Base-by-base conservation (phyloP, 2,329 filamentous ascomycete species). In the Diaporthe vaccinii region DNA sequence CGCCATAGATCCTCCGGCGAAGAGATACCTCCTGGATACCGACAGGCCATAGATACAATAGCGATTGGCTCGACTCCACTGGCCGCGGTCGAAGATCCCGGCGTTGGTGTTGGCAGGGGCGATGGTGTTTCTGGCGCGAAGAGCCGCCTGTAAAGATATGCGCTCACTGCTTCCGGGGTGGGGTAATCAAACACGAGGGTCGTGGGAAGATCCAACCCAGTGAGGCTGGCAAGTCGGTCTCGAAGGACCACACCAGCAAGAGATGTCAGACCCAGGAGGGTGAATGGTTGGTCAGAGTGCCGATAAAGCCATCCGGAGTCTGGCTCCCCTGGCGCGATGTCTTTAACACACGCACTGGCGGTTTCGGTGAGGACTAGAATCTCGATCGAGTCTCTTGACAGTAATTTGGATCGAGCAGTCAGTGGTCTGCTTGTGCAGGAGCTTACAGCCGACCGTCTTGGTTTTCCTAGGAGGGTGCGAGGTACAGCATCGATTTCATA, bases 1-100 rank as follows among this genome's bases (percentile, higher is more conserved):
- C 36, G 58, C 71, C 71, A 73, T 1, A 73, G 36, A 51, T 73
- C 71, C 41, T 73, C 71, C 3, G 71, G 71, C 15, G 71, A 73
- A 10, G 34, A 41, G 49, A 73, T 73, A 25, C 71, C 71, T 31
- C 71, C 71, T 14, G 71, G 71, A 12, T 73, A 73, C 17, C 71
- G 59, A 68, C 71, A 73, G 49, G 59, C 71, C 71, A 73, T 73
- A 2, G 71, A 73, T 2, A 73, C 39, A 53, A 73, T 73, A 4
- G 71, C 71, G 12, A 73, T 73, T n/a, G 71, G 36, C 17, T 73
- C 71, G 5, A 57, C 20, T 2, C 31, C 49, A 14, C 12, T 44
- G 7, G 28, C 22, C 22, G 4, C 49, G 9, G 12, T 5, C 2
- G 20, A n/a, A 4, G 6, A 4, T 36, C 31, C 44, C 22, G 44